Conservation (phyloP, 1,284 basidiomycete genomes). For the Heliocybe sulcata region DNA sequence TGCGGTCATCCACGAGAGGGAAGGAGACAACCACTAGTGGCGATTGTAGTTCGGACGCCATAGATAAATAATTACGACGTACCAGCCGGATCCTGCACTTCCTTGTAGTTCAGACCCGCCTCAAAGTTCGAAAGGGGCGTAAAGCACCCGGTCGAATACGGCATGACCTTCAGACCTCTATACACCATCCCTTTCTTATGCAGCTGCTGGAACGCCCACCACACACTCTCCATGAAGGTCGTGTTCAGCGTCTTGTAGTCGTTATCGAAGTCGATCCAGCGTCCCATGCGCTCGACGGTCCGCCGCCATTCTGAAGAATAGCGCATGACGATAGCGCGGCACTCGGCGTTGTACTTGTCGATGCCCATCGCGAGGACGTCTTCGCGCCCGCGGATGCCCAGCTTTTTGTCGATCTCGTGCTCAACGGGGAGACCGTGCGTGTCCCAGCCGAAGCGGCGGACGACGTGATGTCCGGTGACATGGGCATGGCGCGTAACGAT, state of each 20-base stretch:
- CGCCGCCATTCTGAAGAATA: conserved; percentile 91
- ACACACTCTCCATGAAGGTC: conserved; percentile 96
- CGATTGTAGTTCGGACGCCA: background rate
- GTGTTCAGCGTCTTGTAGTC: conserved; percentile 98
- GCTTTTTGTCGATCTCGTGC: conserved; percentile 98
- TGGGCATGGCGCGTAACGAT: conserved; percentile 95
- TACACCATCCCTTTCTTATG: conserved; percentile 95
- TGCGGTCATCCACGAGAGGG: conserved; percentile 88
- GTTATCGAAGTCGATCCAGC: conserved; percentile 99
- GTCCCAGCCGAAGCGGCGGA: conserved; percentile 98
- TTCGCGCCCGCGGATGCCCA: conserved; percentile 87
- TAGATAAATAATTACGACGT: conserved; percentile 18
- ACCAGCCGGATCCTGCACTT: conserved; percentile 93
- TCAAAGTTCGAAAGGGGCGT: conserved; percentile 99
- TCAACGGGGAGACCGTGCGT: conserved; percentile 98
- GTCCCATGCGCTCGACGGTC: conserved; percentile 96
- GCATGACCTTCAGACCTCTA: conserved; percentile 93
- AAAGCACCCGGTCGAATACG: conserved; percentile 95
- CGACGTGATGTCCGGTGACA: conserved; percentile 91
- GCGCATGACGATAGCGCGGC: conserved; percentile 96
- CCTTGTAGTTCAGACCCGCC: conserved; percentile 89
- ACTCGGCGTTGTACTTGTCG: conserved; percentile 96
- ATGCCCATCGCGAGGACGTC: conserved; percentile 97
- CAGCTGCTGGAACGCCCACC: conserved; percentile 98
- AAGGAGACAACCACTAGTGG: conserved; percentile 85